These are phyloP conservation scores for Aegilops tauschii DNA, from an alignment of 176 grass and related monocot species.

Conservation along the genomic window DNA sequence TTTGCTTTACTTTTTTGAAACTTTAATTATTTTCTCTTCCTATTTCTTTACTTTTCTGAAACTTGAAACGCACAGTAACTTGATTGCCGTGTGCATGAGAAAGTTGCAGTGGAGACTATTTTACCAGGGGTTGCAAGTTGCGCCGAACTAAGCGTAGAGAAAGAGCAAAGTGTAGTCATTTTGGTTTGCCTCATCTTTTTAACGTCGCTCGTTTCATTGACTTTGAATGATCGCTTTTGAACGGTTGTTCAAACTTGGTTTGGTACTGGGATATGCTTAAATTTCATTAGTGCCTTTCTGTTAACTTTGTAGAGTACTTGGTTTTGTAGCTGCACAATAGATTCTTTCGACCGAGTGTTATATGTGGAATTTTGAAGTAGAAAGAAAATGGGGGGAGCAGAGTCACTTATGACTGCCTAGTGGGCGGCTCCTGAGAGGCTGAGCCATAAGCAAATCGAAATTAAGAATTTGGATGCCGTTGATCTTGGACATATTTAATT, in stretches of 20 bases:
- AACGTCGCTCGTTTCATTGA: neutral
- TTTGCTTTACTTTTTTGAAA: too few relatives aligned
- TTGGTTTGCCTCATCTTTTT: too few relatives aligned
- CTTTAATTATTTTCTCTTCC: neutral
- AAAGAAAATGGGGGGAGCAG: neutral
- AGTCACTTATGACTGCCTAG: neutral
- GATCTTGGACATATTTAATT: too few relatives aligned
- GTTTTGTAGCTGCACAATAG: neutral
- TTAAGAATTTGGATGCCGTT: too few relatives aligned
- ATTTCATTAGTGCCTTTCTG: neutral
- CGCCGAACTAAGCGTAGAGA: neutral
- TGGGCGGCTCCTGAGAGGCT: too few relatives aligned
- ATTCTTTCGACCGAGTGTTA: too few relatives aligned
- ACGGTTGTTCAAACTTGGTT: neutral
- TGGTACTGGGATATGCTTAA: neutral
- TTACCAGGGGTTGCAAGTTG: neutral
- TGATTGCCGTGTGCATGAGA: neutral
- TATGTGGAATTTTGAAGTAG: too few relatives aligned
- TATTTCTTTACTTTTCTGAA: neutral
- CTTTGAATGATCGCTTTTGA: neutral
- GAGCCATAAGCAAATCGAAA: too few relatives aligned
- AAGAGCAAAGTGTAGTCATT: neutral
- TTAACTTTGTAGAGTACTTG: neutral
- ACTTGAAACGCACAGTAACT: neutral
- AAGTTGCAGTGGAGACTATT: neutral